Percentiles rank a stretch among this genome's conserved stretches.
phyloP scores from a whole-genome alignment of 345 rosid species.

The thale cress (Arabidopsis thaliana) region TAIR10.1 NC_003074.8:8412001-8412500 shows the following conservation, averaged over 20 bases:
- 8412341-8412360: slow-evolving; percentile 68
- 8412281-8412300: background rate
- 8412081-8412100: background rate
- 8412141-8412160: too few relatives aligned
- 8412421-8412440: slow-evolving; percentile 62
- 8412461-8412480: background rate
- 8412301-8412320: slow-evolving; percentile 23
- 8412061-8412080: background rate
- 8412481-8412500: background rate
- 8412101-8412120: slow-evolving; percentile 1
- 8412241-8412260: background rate
- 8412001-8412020: slow-evolving; percentile 19
- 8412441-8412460: background rate
- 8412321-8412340: background rate
- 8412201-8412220: background rate
- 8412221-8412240: background rate
- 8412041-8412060: background rate
- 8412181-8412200: too few relatives aligned
- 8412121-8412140: background rate
- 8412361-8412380: slow-evolving; percentile 67
- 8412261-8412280: background rate
- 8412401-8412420: slow-evolving; percentile 60
- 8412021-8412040: slow-evolving; percentile 15
- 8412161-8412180: too few relatives aligned
- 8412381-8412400: slow-evolving; percentile 68